These are phyloP conservation scores for Aurantiochytrium sp. DNA, from an alignment of 108 stramenopile species.

Conservation along the genomic window DNA sequence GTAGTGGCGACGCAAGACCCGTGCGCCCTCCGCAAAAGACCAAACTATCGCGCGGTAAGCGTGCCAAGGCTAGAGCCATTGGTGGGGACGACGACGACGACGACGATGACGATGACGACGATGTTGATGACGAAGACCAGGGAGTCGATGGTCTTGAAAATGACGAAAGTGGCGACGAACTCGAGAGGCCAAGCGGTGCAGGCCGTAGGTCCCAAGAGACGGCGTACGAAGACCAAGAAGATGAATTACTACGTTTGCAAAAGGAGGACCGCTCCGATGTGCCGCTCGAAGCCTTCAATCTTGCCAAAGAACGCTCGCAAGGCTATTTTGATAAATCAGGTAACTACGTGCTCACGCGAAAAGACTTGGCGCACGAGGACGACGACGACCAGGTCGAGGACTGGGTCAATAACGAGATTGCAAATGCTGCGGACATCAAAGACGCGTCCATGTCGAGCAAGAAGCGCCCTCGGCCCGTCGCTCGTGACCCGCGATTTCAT, in stretches of 20 bases:
- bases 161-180: background rate
- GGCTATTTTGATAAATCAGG: background rate
- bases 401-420: background rate
- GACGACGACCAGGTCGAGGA: background rate
- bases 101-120: background rate
- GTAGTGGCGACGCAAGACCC: background rate
- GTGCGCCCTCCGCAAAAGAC: background rate
- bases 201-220: background rate
- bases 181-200: too few relatives aligned
- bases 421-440: background rate
- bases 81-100: background rate
- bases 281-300: background rate
- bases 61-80: background rate
- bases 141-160: background rate
- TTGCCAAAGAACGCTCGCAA: background rate
- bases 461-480: background rate
- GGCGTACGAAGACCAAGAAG: background rate
- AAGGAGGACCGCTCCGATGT: background rate
- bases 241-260: background rate
- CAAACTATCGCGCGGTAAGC: background rate
- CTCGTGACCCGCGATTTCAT: background rate
- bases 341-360: background rate
- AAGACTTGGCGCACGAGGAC: background rate
- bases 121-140: background rate
- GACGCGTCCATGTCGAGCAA: background rate